phyloP scores from a whole-genome alignment of 2,329 filamentous ascomycete species.

The Sarocladiaceae sp. region DNA sequence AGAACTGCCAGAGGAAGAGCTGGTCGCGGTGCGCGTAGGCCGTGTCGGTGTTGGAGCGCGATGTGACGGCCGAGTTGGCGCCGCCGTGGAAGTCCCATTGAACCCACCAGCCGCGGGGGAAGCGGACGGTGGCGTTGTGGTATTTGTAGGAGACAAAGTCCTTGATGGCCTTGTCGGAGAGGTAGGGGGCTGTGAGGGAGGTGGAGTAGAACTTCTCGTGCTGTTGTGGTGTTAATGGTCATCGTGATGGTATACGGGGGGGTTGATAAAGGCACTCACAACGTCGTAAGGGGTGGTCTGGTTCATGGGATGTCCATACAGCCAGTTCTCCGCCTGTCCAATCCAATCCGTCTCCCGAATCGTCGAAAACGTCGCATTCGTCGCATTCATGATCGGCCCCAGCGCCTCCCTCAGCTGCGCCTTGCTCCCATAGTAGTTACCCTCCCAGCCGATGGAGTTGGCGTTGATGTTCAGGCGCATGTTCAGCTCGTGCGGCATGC shows the following conservation, averaged over 20 bases:
- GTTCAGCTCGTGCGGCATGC: slow-evolving; percentile 3
- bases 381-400: slow-evolving; percentile 3
- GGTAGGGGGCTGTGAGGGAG: background rate
- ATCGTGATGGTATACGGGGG: background rate
- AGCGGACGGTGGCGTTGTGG: slow-evolving; percentile 1
- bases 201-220: slow-evolving; percentile 9
- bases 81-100: slow-evolving; percentile 26
- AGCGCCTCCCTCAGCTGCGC: background rate
- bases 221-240: background rate
- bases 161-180: background rate
- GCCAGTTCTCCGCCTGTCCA: background rate
- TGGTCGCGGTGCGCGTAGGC: slow-evolving; percentile 36
- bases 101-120: slow-evolving; percentile 10
- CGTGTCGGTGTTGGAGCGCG: slow-evolving; percentile 18
- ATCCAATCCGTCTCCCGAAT: background rate
- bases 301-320: background rate
- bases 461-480: slow-evolving; percentile 6
- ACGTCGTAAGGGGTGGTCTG: slow-evolving; percentile 4
- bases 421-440: background rate
- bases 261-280: background rate
- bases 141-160: slow-evolving; percentile 7
- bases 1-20: slow-evolving; percentile 44
- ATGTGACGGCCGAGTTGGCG: slow-evolving; percentile 27
- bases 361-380: background rate
- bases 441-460: slow-evolving; percentile 2